Percentiles rank a stretch among this genome's conserved stretches.
phyloP scores from a whole-genome alignment of 78 protist genomes.

The Dictyostelium citrinum region DNA sequence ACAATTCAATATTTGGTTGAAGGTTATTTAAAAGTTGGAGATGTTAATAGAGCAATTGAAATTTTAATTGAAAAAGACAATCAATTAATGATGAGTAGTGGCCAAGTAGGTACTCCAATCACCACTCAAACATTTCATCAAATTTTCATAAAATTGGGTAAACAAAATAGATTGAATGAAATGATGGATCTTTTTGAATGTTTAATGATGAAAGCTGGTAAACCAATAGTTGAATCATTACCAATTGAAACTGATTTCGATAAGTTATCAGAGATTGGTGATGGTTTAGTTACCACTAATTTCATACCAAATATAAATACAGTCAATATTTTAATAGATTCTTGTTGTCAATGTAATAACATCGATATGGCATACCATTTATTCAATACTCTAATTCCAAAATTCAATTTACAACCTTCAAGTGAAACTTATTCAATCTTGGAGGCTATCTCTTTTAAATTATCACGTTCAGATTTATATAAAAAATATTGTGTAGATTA shows the following conservation, averaged over 20 bases:
- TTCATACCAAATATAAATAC: conserved; percentile 59
- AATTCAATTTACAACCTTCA: not conserved
- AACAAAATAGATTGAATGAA: not conserved
- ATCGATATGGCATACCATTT: conserved; percentile 8
- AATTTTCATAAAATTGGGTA: not conserved
- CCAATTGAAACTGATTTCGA: conserved; percentile 9
- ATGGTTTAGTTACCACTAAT: not conserved
- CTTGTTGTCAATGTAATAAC: conserved; percentile 16
- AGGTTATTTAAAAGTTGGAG: not conserved
- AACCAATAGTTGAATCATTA: conserved; percentile 48
- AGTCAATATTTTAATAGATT: not conserved
- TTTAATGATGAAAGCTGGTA: not conserved
- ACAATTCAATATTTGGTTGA: conserved; percentile 23
- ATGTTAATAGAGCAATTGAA: not conserved
- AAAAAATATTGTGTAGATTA: conserved; percentile 29
- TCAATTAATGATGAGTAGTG: not conserved
- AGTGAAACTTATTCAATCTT: conserved; percentile 42
- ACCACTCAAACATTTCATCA: conserved; percentile 28
- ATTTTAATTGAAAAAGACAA: not conserved
- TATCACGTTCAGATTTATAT: not conserved
- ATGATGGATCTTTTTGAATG: conserved; percentile 4
- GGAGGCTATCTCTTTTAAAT: conserved; percentile 54
- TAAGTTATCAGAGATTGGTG: not conserved
- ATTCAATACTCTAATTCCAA: not conserved
- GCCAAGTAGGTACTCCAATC: not conserved